Evolutionary conservation across 1,284 basidiomycete species (phyloP).

Genomic region (Irpex rosettiformis): DNA sequence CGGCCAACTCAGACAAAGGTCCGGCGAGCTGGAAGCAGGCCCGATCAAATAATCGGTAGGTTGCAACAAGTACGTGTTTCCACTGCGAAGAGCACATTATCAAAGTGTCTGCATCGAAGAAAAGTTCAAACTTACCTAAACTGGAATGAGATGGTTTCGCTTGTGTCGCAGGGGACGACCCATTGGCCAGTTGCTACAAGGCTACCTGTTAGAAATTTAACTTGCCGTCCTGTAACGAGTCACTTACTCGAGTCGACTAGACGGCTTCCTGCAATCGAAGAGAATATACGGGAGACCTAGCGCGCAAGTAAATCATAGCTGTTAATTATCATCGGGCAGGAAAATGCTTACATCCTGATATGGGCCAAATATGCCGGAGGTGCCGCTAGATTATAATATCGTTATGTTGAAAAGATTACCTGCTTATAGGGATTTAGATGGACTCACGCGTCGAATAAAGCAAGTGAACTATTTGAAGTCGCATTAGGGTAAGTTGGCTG

Average conservation of each 20-base stretch:
- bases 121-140: slow-evolving; percentile 54
- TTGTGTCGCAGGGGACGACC: slow-evolving; percentile 78
- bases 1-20: slow-evolving; percentile 82
- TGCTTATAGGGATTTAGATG: too few relatives aligned
- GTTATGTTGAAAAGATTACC: slow-evolving; percentile 7
- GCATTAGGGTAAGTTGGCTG: slow-evolving; percentile 65
- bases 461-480: slow-evolving; percentile 58
- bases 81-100: slow-evolving; percentile 31
- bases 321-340: neutral
- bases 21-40: slow-evolving; percentile 58
- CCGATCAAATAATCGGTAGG: slow-evolving; percentile 85
- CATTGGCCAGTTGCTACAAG: slow-evolving; percentile 60
- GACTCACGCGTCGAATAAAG: slow-evolving; percentile 75
- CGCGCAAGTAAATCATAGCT: slow-evolving; percentile 4
- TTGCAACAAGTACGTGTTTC: slow-evolving; percentile 60
- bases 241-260: slow-evolving; percentile 57
- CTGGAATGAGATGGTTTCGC: slow-evolving; percentile 63
- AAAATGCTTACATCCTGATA: slow-evolving; percentile 61
- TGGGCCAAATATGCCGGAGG: slow-evolving; percentile 78
- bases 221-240: neutral
- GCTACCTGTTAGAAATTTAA: slow-evolving; percentile 9
- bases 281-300: slow-evolving; percentile 70
- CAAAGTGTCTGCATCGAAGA: neutral
- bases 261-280: slow-evolving; percentile 60
- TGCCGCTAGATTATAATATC: slow-evolving; percentile 48